phyloP scores from a whole-genome alignment of 768 basidiomycete species.

The Clavulina sp. region DNA sequence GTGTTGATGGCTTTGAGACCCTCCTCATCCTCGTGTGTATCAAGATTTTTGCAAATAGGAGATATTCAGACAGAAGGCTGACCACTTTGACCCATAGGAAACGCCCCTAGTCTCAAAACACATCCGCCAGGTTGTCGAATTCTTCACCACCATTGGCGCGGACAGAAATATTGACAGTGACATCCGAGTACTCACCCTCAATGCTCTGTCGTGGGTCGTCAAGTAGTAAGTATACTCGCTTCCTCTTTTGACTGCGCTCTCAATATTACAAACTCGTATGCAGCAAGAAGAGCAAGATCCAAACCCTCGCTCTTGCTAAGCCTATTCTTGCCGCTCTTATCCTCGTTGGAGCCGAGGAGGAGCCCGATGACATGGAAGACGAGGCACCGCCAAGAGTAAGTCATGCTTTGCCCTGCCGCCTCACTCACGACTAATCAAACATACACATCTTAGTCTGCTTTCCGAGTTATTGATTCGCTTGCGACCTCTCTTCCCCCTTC shows the following conservation, averaged over 20 bases:
- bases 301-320: slow-evolving; percentile 64
- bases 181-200: slow-evolving; percentile 77
- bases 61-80: not conserved
- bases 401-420: not conserved
- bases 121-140: slow-evolving; percentile 70
- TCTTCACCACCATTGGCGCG: slow-evolving; percentile 70
- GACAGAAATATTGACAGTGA: slow-evolving; percentile 60
- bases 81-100: slow-evolving; percentile 36
- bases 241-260: not conserved
- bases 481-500: slow-evolving; percentile 82
- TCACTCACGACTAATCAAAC: not conserved
- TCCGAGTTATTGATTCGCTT: slow-evolving; percentile 86
- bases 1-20: slow-evolving; percentile 93
- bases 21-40: slow-evolving; percentile 72
- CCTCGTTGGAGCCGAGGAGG: slow-evolving; percentile 85
- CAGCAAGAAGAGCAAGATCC: slow-evolving; percentile 94
- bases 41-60: not conserved
- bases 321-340: slow-evolving; percentile 81
- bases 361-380: slow-evolving; percentile 86
- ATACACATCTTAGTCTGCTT: slow-evolving; percentile 44
- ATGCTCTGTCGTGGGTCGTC: slow-evolving; percentile 90
- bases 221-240: slow-evolving; percentile 50
- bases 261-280: not conserved
- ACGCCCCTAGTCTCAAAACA: slow-evolving; percentile 82
- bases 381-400: slow-evolving; percentile 80